Base-by-base conservation (phyloP, 495 filamentous ascomycete species). In the Trichoderma virens region DNA sequence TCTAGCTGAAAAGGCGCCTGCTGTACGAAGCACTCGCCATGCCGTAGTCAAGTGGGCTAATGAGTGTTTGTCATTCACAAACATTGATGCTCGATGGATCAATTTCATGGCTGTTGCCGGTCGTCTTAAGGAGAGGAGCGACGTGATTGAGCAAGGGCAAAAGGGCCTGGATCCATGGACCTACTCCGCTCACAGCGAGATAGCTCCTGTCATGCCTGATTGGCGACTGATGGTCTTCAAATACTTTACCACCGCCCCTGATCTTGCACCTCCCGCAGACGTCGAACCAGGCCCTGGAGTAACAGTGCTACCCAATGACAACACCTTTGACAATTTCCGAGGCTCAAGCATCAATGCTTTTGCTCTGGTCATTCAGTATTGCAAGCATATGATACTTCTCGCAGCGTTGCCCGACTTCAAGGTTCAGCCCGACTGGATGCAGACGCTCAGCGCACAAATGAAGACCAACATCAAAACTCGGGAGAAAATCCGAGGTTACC, bases 21-120 rank as follows among this genome's bases (percentile, higher is more conserved):
- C 70, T 23, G 79, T 84, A 8, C 79, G 91, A 64, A 88, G 85
- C 62, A 87, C 88, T 60, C 86, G 90, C 8, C 93, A 91, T 74
- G 85, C 89, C 23, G 88, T 89, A n/a, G 84, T 94, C 5, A 88
- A 92, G 28, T 97, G 92, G 79, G 89, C 92, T 3, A 97, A 97
- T 68, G 81, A 89, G n/a, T 96, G 91, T 69, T 79, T 98, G 13
- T 86, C 88, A 2, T 97, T 88, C 66, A 79, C 76, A 39, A 91
- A 95, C 70, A 80, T 91, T 14, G 79, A 85, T 25, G 94, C 88
- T 43, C 85, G 93, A 54, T 98, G 91, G 91, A 88, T 95, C 59
- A 83, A 96, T 74, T 79, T 97, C 34, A 80, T 97, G 66, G 92
- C 92, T 45, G 74, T 95, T 47, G 84, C 87, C 39, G 80, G 80